Percentiles rank a stretch among this genome's conserved stretches.
Evolutionary conservation across 2,329 filamentous ascomycete species (phyloP).

Genomic region (Fusarium protoensiforme): DNA sequence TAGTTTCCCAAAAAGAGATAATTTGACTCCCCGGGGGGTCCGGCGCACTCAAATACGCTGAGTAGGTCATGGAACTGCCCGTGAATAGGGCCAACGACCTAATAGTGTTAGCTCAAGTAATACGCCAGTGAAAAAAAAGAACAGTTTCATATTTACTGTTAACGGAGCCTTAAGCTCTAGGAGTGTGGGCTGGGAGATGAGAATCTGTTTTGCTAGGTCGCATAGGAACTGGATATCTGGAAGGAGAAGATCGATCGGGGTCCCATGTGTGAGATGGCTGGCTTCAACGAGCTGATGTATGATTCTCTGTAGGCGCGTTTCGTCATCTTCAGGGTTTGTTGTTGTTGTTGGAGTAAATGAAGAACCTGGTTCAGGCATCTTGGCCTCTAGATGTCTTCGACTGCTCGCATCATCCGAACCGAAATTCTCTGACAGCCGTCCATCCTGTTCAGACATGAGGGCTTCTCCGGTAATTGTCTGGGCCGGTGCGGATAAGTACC

Average conservation of each 20-base stretch:
- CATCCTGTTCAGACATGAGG: not conserved
- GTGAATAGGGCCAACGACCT: constrained; percentile 90
- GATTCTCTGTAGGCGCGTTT: not conserved
- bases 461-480: too few relatives aligned
- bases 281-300: not conserved
- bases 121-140: not conserved
- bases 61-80: constrained; percentile 99
- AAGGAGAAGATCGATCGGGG: not conserved
- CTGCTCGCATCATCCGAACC: not conserved
- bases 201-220: not conserved
- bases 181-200: not conserved
- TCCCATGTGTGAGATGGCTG: not conserved
- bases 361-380: not conserved
- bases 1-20: constrained; percentile 99
- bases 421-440: not conserved
- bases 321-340: not conserved
- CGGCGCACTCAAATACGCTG: constrained; percentile 91
- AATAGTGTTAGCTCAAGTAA: not conserved
- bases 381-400: too few relatives aligned
- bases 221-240: not conserved
- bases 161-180: not conserved
- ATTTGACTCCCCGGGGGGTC: constrained; percentile 98
- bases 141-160: not conserved
- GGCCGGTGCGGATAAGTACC: too few relatives aligned
- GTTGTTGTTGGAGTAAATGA: not conserved